Percentiles rank a stretch among this genome's conserved stretches.
Evolutionary conservation across 148 eudicot genomes (phyloP).

Genomic region (Polygonum aviculare): DNA sequence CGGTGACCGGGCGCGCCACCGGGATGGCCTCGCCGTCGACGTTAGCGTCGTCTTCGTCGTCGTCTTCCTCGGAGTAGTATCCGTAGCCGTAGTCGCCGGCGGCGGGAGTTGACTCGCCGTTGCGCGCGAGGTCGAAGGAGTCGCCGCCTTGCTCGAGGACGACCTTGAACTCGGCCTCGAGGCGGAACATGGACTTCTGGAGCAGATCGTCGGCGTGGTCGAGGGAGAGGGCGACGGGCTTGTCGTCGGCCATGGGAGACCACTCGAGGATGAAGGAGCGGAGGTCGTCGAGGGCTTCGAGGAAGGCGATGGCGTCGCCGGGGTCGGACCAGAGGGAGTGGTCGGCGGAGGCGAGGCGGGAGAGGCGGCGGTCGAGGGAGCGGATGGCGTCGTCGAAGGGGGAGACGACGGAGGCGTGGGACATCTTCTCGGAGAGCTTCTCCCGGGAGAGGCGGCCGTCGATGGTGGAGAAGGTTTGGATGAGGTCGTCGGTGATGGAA

Average conservation of each 20-base stretch:
- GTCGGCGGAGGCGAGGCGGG: slow-evolving; percentile 40
- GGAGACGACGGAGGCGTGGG: slow-evolving; percentile 3
- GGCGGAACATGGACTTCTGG: slow-evolving; percentile 50
- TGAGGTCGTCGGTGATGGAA: slow-evolving; percentile 75
- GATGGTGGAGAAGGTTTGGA: slow-evolving; percentile 84
- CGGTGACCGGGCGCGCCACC: slow-evolving; percentile 64
- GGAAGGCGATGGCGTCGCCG: slow-evolving; percentile 40
- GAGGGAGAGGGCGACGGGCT: slow-evolving; percentile 29
- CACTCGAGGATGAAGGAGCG: slow-evolving; percentile 36
- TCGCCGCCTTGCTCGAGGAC: slow-evolving; percentile 46
- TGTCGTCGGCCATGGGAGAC: slow-evolving; percentile 40
- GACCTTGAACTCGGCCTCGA: slow-evolving; percentile 63
- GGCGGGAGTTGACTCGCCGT: slow-evolving; percentile 16
- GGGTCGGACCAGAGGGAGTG: slow-evolving; percentile 59
- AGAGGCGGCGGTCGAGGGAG: slow-evolving; percentile 50
- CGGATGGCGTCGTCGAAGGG: slow-evolving; percentile 36
- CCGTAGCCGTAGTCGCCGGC: background rate
- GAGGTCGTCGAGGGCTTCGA: slow-evolving; percentile 53
- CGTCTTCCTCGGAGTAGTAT: slow-evolving; percentile 17
- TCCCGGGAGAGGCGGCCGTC: slow-evolving; percentile 74
- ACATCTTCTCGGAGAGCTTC: slow-evolving; percentile 38
- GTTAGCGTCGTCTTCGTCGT: slow-evolving; percentile 21
- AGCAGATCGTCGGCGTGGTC: slow-evolving; percentile 74
- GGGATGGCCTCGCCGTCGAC: slow-evolving; percentile 42
- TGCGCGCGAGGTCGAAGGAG: slow-evolving; percentile 33